Conservation (phyloP, 1,139 yeast genomes). For the Hansenula lynferdii region DNA sequence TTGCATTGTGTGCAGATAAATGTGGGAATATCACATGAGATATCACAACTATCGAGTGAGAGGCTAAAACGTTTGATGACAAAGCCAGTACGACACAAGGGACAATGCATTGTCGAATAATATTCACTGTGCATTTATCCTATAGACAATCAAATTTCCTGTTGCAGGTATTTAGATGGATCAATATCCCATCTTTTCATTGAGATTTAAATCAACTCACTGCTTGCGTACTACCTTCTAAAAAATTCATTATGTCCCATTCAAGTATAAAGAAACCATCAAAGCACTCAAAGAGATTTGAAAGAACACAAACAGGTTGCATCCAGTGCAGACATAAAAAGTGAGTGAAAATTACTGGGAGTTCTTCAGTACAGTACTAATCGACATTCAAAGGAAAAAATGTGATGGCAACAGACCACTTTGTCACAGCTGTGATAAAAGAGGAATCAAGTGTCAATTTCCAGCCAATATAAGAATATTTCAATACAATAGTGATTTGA, state of each 20-base stretch:
- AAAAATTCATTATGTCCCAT: too few relatives aligned
- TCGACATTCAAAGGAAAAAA: conserved; percentile 20
- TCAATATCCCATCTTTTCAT: not conserved
- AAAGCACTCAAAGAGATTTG: conserved; percentile 22
- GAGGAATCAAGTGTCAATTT: conserved; percentile 17
- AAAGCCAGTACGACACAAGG: too few relatives aligned
- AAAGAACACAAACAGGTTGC: conserved; percentile 23
- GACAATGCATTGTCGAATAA: too few relatives aligned
- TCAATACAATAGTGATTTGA: conserved; percentile 5
- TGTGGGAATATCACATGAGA: too few relatives aligned
- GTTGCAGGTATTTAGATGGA: not conserved
- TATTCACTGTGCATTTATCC: too few relatives aligned
- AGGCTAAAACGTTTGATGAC: too few relatives aligned
- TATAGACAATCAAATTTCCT: too few relatives aligned
- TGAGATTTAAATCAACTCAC: too few relatives aligned
- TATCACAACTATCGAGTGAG: too few relatives aligned
- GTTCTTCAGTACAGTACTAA: not conserved
- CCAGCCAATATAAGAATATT: conserved; percentile 23
- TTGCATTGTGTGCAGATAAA: too few relatives aligned
- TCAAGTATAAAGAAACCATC: conserved; percentile 3
- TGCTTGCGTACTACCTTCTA: too few relatives aligned
- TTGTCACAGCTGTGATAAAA: conserved; percentile 44
- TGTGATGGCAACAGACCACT: conserved; percentile 49
- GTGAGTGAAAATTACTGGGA: conserved; percentile 1
- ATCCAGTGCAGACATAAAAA: conserved; percentile 24